phyloP scores from a whole-genome alignment of 306 rosid genomes.

The Fragaria iinumae region DNA sequence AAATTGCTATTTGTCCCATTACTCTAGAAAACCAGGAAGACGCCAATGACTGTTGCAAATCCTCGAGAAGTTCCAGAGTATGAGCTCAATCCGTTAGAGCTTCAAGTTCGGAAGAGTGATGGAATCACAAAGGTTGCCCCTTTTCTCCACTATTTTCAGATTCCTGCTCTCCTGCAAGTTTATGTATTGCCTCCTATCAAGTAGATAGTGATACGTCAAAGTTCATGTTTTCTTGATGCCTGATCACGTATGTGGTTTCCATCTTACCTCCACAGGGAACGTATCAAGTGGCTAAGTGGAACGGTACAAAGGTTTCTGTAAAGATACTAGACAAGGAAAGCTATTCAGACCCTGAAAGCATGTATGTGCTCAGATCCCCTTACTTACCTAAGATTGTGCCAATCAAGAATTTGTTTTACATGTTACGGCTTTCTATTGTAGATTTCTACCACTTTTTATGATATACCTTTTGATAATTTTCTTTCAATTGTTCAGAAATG shows the following conservation, averaged over 20 bases:
- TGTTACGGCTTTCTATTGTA: not conserved
- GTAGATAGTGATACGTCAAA: too few relatives aligned
- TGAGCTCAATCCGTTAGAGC: constrained; percentile 97
- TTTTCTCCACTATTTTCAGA: not conserved
- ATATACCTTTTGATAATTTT: constrained; percentile 16
- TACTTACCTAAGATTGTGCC: not conserved
- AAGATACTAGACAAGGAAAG: constrained; percentile 91
- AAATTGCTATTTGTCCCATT: constrained; percentile 20
- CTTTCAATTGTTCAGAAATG: constrained; percentile 49
- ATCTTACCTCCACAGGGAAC: constrained; percentile 53
- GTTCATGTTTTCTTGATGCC: too few relatives aligned
- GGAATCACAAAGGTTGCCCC: constrained; percentile 68
- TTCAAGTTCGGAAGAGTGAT: constrained; percentile 90
- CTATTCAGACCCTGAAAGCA: constrained; percentile 77
- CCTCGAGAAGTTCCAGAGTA: constrained; percentile 99
- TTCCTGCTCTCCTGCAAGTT: not conserved
- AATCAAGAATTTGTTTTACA: not conserved
- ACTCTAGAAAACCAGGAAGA: constrained; percentile 77
- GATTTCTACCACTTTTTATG: constrained; percentile 21
- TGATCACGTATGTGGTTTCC: constrained; percentile 1
- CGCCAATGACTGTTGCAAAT: constrained; percentile 96
- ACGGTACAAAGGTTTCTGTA: constrained; percentile 94
- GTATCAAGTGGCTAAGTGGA: constrained; percentile 99
- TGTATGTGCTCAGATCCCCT: constrained; percentile 51
- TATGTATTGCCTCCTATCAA: not conserved